These are phyloP conservation scores for Osmanthus fragrans DNA, from an alignment of 257 asterid species.

Conservation along the genomic window DNA sequence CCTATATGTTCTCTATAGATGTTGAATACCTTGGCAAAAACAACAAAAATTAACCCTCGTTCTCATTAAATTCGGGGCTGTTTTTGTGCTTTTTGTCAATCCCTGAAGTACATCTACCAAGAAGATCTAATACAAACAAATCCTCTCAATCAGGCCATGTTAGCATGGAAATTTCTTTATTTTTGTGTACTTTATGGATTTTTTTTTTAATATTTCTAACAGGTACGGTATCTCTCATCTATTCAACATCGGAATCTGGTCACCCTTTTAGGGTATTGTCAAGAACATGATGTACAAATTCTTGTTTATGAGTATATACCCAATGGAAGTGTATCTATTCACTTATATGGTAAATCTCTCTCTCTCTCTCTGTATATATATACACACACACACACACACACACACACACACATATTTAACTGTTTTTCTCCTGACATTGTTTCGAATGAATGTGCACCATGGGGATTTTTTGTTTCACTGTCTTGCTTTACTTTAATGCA, in stretches of 20 bases:
- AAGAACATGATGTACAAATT: conserved; percentile 78
- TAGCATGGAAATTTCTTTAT: not conserved
- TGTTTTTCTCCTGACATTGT: too few species aligned
- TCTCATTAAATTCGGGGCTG: too few species aligned
- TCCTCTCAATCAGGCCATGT: not conserved
- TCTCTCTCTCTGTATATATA: not conserved
- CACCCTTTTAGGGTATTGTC: conserved; percentile 84
- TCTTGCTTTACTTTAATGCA: too few species aligned
- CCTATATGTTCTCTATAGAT: too few species aligned
- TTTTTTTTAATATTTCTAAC: conserved; percentile 11
- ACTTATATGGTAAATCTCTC: conserved; percentile 62
- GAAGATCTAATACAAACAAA: too few species aligned
- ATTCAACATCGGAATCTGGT: conserved; percentile 87
- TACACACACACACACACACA: too few species aligned
- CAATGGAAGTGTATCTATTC: conserved; percentile 90
- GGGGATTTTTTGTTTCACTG: too few species aligned
- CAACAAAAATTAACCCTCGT: too few species aligned
- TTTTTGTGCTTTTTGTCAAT: too few species aligned
- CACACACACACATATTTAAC: too few species aligned
- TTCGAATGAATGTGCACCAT: too few species aligned
- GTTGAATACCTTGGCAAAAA: not conserved
- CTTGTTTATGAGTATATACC: conserved; percentile 90
- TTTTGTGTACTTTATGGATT: conserved; percentile 29
- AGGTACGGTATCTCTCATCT: conserved; percentile 86
- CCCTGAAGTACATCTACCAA: too few species aligned